A percentile compares a stretch with the other conserved stretches of the same genome.
Conservation (phyloP, 2,329 filamentous ascomycete genomes). For the Myriosclerotinia duriaeana region DNA sequence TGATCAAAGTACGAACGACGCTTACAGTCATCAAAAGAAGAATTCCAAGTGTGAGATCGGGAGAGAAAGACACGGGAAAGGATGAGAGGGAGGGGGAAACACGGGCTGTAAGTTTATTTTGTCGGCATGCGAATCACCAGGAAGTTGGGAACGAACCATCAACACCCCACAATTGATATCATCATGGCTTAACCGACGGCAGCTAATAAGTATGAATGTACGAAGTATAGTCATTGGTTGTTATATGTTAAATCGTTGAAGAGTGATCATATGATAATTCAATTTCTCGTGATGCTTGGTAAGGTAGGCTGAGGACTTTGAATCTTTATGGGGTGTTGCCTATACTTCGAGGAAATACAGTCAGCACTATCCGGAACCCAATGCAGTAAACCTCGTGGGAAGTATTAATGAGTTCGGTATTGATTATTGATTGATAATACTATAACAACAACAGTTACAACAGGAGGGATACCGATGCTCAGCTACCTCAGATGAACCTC, state of each 20-base stretch:
- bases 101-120: neutral
- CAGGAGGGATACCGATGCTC: neutral
- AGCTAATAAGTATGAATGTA: constrained; percentile 2
- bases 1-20: constrained; percentile 18
- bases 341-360: constrained; percentile 16
- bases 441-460: neutral
- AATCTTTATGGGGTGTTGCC: neutral
- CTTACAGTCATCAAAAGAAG: constrained; percentile 9
- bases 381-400: constrained; percentile 2
- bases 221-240: constrained; percentile 18
- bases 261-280: constrained; percentile 22
- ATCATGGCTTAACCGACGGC: constrained; percentile 8
- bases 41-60: neutral
- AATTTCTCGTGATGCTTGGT: neutral
- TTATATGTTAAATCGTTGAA: neutral
- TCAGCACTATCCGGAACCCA: constrained; percentile 20
- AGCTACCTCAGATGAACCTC: neutral
- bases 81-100: neutral
- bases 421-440: constrained; percentile 10
- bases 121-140: neutral
- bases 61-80: constrained; percentile 1
- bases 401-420: neutral
- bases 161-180: constrained; percentile 25
- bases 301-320: constrained; percentile 9
- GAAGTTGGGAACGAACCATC: neutral